Conservation (phyloP, 2,329 filamentous ascomycete genomes). For the Talaromyces sp. region DNA sequence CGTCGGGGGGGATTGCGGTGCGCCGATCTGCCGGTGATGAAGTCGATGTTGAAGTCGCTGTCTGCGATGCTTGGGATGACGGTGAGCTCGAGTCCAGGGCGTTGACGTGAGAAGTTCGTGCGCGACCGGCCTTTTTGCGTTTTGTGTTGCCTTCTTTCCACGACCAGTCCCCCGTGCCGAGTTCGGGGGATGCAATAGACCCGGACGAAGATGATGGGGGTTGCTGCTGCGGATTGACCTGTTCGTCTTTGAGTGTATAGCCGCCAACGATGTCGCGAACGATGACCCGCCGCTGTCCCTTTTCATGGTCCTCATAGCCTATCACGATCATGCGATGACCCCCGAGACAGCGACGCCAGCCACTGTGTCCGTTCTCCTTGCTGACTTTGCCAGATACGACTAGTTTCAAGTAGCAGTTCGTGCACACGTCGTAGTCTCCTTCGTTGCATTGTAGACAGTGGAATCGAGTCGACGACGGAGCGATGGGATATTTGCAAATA, state of each 20-base stretch:
- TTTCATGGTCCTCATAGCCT: conserved; percentile 66
- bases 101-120: conserved; percentile 25
- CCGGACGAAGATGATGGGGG: conserved; percentile 13
- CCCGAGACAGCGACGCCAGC: conserved; percentile 77
- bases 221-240: background rate
- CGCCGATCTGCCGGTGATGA: background rate
- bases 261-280: conserved; percentile 76
- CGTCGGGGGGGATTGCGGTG: conserved; percentile 64
- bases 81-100: background rate
- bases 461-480: conserved; percentile 64
- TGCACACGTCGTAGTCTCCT: conserved; percentile 87
- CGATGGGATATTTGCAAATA: conserved; percentile 69
- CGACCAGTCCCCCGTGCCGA: conserved; percentile 37
- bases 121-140: conserved; percentile 37
- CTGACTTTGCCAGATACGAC: conserved; percentile 63
- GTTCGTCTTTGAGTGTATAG: conserved; percentile 60
- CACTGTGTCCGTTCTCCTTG: conserved; percentile 68
- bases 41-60: background rate
- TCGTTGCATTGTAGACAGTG: conserved; percentile 75
- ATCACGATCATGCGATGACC: conserved; percentile 83
- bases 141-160: conserved; percentile 41
- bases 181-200: conserved; percentile 25
- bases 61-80: conserved; percentile 2
- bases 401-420: conserved; percentile 68
- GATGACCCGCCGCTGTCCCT: conserved; percentile 65